A percentile compares a stretch with the other conserved stretches of the same genome.
Conservation (phyloP, 805 yeast species). For the Teunomyces barrocoloradensis region DNA sequence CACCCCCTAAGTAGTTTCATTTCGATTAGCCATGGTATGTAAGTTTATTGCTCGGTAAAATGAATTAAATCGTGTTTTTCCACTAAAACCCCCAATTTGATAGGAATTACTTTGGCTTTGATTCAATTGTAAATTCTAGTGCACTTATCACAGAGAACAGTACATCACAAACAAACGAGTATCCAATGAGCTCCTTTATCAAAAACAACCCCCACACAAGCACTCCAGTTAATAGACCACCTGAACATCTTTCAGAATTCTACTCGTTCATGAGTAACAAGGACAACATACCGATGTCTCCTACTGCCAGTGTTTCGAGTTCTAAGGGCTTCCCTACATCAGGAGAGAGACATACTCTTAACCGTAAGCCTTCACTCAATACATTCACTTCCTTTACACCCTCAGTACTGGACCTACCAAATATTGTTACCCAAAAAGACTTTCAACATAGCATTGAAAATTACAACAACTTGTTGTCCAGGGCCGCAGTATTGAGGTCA, state of each 20-base stretch:
- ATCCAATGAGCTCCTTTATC: background rate
- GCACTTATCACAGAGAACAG: background rate
- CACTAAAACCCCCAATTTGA: no score
- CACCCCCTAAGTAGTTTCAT: no score
- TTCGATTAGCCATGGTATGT: no score
- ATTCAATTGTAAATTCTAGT: background rate
- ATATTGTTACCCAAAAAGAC: constrained; percentile 59
- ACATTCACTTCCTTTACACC: constrained; percentile 48
- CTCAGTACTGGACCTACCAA: constrained; percentile 58
- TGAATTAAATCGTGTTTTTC: no score
- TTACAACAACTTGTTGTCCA: constrained; percentile 45
- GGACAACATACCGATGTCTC: constrained; percentile 11
- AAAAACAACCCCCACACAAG: background rate
- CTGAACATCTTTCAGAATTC: constrained; percentile 61
- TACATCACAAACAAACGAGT: background rate
- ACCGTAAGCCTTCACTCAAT: constrained; percentile 35
- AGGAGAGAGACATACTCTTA: constrained; percentile 6
- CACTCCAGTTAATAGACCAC: constrained; percentile 23
- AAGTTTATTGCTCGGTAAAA: no score
- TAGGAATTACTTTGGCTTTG: no score
- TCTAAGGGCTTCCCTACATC: constrained; percentile 8
- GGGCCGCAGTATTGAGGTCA: constrained; percentile 46
- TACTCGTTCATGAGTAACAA: constrained; percentile 45
- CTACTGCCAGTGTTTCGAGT: constrained; percentile 10
- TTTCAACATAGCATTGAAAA: constrained; percentile 48